These are phyloP conservation scores for Neurospora pannonica DNA, from an alignment of 495 filamentous ascomycete genomes.

Conservation along the genomic window DNA sequence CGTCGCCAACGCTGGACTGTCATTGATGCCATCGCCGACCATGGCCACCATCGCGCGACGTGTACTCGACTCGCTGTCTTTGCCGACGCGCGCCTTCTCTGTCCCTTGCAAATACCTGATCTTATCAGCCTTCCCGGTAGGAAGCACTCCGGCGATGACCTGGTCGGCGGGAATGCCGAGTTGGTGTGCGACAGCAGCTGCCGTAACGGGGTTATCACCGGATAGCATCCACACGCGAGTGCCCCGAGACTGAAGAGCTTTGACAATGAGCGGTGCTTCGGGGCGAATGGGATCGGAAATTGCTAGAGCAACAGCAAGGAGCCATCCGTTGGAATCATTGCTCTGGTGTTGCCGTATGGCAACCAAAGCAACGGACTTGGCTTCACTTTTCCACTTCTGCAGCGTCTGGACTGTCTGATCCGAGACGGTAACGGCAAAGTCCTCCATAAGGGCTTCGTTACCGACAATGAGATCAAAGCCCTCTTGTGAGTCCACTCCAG, in stretches of 20 bases:
- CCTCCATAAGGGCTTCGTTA: conserved; percentile 65
- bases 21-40: conserved; percentile 85
- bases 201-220: conserved; percentile 68
- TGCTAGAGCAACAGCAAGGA: conserved; percentile 42
- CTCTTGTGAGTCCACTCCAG: conserved; percentile 20
- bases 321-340: conserved; percentile 15
- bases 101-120: conserved; percentile 67
- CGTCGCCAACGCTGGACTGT: conserved; percentile 68
- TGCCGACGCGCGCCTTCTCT: conserved; percentile 26
- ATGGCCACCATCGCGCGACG: conserved; percentile 37
- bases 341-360: conserved; percentile 31
- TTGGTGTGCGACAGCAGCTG: conserved; percentile 64
- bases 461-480: conserved; percentile 66
- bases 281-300: conserved; percentile 70
- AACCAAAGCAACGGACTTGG: conserved; percentile 65
- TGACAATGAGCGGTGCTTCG: conserved; percentile 58
- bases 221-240: conserved; percentile 87
- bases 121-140: conserved; percentile 77
- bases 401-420: conserved; percentile 34
- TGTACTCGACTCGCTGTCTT: conserved; percentile 13
- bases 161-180: conserved; percentile 65
- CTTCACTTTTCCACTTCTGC: conserved; percentile 56
- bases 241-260: conserved; percentile 52
- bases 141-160: conserved; percentile 82
- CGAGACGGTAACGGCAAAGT: conserved; percentile 28